These are phyloP conservation scores for Leptographium wingfieldii DNA, from an alignment of 2,329 filamentous ascomycete species.

Conservation along the genomic window DNA sequence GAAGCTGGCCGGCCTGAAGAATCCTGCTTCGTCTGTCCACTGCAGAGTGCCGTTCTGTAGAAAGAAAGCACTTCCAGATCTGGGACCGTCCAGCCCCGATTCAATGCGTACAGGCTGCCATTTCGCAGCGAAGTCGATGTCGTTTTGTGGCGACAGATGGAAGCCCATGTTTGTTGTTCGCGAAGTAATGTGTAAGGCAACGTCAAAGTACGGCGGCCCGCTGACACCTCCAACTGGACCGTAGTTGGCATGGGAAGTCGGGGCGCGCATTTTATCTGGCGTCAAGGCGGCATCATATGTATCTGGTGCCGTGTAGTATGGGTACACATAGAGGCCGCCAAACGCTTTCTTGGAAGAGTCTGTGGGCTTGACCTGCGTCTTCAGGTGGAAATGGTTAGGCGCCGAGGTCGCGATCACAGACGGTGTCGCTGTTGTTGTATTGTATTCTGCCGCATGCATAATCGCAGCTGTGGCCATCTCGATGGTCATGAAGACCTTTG, in stretches of 20 bases:
- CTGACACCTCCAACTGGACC: not conserved
- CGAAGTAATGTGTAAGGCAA: not conserved
- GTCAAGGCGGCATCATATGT: constrained; percentile 8
- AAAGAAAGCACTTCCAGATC: constrained; percentile 4
- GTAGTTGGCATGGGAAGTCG: not conserved
- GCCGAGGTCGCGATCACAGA: not conserved
- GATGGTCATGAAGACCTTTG: not conserved
- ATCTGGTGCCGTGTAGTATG: constrained; percentile 7
- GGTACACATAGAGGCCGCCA: constrained; percentile 5
- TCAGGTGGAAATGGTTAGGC: not conserved
- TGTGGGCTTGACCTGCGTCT: not conserved
- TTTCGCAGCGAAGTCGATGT: not conserved
- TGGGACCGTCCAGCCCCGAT: not conserved
- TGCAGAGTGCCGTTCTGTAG: not conserved
- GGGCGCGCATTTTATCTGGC: not conserved
- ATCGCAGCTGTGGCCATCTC: not conserved
- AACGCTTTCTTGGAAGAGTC: not conserved
- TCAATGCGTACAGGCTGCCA: constrained; percentile 7
- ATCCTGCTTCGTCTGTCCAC: constrained; percentile 5
- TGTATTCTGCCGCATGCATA: no score
- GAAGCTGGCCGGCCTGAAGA: not conserved
- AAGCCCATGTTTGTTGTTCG: not conserved
- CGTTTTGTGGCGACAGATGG: not conserved
- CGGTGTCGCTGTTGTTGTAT: no score
- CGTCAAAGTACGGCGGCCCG: not conserved